Evolutionary conservation across 805 yeast species (phyloP).

Genomic region (Sungouiozyma ichnusensis): DNA sequence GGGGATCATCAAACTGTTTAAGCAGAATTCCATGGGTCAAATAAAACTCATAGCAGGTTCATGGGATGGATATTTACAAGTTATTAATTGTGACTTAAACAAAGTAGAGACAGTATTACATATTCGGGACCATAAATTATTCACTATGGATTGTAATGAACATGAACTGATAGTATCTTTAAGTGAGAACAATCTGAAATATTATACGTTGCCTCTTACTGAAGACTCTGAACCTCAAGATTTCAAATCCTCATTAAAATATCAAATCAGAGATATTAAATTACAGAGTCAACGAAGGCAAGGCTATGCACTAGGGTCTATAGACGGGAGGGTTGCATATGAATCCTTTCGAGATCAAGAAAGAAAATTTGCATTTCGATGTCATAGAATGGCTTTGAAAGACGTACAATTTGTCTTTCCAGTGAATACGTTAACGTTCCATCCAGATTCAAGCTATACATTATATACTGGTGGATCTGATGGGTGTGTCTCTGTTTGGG

Average conservation of each 20-base stretch:
- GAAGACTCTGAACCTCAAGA: slow-evolving; percentile 2
- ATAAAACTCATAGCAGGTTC: slow-evolving; percentile 42
- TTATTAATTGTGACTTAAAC: slow-evolving; percentile 35
- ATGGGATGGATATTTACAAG: slow-evolving; percentile 46
- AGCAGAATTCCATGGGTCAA: neutral
- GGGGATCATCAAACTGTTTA: slow-evolving; percentile 30
- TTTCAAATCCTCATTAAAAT: slow-evolving; percentile 51
- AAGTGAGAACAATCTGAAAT: slow-evolving; percentile 38
- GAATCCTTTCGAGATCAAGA: slow-evolving; percentile 48
- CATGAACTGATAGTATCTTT: slow-evolving; percentile 42
- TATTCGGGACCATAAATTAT: slow-evolving; percentile 23
- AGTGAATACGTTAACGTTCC: slow-evolving; percentile 68
- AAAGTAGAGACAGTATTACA: slow-evolving; percentile 2
- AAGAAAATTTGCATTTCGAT: slow-evolving; percentile 65
- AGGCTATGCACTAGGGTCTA: slow-evolving; percentile 59
- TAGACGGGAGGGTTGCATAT: slow-evolving; percentile 77
- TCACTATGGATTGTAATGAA: slow-evolving; percentile 48
- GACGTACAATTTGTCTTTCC: slow-evolving; percentile 56
- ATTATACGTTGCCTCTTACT: slow-evolving; percentile 11
- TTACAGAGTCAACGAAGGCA: slow-evolving; percentile 38
- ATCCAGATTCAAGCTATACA: slow-evolving; percentile 57
- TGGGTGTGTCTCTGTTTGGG: slow-evolving; percentile 85
- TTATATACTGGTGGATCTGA: slow-evolving; percentile 88
- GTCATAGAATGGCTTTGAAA: slow-evolving; percentile 47
- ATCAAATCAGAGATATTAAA: slow-evolving; percentile 49